Base-by-base conservation (phyloP, 805 yeast species). In the Ogataea polymorpha region DNA sequence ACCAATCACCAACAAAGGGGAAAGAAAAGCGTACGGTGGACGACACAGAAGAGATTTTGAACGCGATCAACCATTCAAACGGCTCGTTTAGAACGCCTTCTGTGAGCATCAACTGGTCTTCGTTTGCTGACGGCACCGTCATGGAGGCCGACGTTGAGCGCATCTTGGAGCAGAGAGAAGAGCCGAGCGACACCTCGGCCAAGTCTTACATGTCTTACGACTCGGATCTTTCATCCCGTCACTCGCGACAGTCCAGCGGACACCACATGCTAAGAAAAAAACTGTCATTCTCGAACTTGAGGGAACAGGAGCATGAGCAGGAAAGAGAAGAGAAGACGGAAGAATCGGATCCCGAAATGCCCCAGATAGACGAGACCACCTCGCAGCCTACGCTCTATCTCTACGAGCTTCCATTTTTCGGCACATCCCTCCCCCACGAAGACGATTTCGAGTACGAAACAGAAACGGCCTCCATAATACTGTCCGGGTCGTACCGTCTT, bases 31-130 rank as follows among this genome's bases (percentile, higher is more conserved):
- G 42, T 13, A 18, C 21, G 16, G 14, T 18, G 5, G 37, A 46
- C 15, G 47, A 49, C 31, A 42, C 53, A 1, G 44, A 44, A 6
- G 53, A 48, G 15, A 41, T 46, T 18, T 31, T 45, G n/a, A 41
- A 44, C 8, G 51, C 49, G 7, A 42, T 53, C 21, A 44, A 47
- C 29, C 42, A 44, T 15, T 53, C 56, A 2, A 49, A 45, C 3
- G 41, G 44, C n/a, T 60, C 67, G 9, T 64, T 64, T 45, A 50
- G 52, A 17, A 53, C 64, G 2, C 66, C 68, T 2, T 60, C 65
- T 2, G 61, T 62, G 13, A 60, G 66, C 2, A 56, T 63, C 55
- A 55, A 65, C 35, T 65, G 70, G 70, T 63, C 70, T 1, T 50
- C 54, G 29, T 61, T 66, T 6, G 47, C 39, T 7, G 43, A 40